These are phyloP conservation scores for Metarhizium rileyi DNA, from an alignment of 2,329 filamentous ascomycete species.

Conservation along the genomic window DNA sequence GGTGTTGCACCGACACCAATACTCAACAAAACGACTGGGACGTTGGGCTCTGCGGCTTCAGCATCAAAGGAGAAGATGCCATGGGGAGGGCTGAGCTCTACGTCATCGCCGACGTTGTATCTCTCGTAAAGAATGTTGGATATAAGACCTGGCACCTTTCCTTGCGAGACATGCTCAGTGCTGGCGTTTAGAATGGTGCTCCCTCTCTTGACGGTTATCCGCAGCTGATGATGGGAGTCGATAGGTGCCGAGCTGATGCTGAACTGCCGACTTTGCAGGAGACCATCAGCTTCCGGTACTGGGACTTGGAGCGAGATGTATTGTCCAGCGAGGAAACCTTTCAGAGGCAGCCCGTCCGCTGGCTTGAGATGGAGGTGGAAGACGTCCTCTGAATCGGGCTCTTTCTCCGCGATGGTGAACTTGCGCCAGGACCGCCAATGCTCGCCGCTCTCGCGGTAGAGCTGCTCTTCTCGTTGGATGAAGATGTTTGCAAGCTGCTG, in stretches of 20 bases:
- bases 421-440: conserved; percentile 39
- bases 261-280: conserved; percentile 65
- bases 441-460: conserved; percentile 42
- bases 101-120: conserved; percentile 38
- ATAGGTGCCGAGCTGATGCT: conserved; percentile 52
- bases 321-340: conserved; percentile 58
- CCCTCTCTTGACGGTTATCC: conserved; percentile 57
- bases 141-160: conserved; percentile 35
- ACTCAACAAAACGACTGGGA: conserved; percentile 55
- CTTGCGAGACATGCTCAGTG: conserved; percentile 21
- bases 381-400: conserved; percentile 49
- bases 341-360: conserved; percentile 43
- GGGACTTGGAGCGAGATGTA: conserved; percentile 58
- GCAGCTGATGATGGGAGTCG: conserved; percentile 47
- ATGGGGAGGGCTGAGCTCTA: conserved; percentile 46
- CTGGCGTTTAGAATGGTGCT: not conserved
- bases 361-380: conserved; percentile 63
- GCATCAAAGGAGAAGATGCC: conserved; percentile 53
- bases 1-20: conserved; percentile 61
- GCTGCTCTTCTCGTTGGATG: conserved; percentile 50
- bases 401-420: conserved; percentile 49
- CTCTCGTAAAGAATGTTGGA: conserved; percentile 43
- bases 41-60: conserved; percentile 29
- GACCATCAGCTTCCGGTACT: conserved; percentile 46
- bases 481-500: conserved; percentile 61